Evolutionary conservation across 305 asterid genomes (phyloP), one percentile per base, ranked within the genome.

Genomic region (Fraxinus baroniana): DNA sequence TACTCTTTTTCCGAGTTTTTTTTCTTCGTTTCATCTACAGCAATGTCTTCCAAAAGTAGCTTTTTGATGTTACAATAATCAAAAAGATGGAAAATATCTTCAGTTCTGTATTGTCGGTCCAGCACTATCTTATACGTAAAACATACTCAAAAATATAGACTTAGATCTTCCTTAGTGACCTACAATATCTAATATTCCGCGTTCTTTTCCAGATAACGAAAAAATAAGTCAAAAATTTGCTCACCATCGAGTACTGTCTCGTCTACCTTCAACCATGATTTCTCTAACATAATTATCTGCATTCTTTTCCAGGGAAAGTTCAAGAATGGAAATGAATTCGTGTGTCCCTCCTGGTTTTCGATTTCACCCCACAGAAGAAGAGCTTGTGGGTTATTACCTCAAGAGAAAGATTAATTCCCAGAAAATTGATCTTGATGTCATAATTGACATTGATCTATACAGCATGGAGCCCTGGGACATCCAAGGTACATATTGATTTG

Each of bases 401-500:
- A 87, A 82, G 77, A 85, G 94, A 78, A 93, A 91, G 86, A 84
- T 93, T 36, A 83, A 82, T 44, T 87, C 89, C 46, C 88, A 84
- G 78, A 90, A 87, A 84, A 90, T 93, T 72, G 94, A 93, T 88
- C 92, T 91, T 74, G 88, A 90, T 87, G 92, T 92, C 7, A 93
- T 93, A 22, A 78, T 81, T 18, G 97, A 93, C 5, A 77, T 93
- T 82, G 97, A 93, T 88, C 93, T 93, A 82, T 93, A 93, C 80
- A 87, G 89, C 57, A 90, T 92, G 79, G 95, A 92, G 89, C 95
- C 98, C 55, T 93, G 98, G 95, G 97, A 93, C 20, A 88, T 93
- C 83, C 86, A 91, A 92, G 97, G 97, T 93, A 87, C 20, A 26
- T 52, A 35, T 13, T 55, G 9, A 57, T 57, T 22, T 72, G 49